These are phyloP conservation scores for Corymbia calophylla DNA, from an alignment of 441 rosid species.

Conservation along the genomic window DNA sequence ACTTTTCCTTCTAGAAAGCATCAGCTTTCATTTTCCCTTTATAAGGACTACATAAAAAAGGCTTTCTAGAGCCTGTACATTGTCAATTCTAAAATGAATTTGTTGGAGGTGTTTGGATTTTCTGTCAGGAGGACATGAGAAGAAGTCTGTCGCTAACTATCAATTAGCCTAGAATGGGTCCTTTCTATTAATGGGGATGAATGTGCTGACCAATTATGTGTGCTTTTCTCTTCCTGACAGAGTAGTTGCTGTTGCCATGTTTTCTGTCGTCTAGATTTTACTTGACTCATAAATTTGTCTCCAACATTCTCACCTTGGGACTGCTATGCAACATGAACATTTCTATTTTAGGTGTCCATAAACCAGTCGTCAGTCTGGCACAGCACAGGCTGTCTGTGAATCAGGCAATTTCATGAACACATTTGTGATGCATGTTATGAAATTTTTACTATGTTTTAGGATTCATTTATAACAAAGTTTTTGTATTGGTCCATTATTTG, in stretches of 20 bases:
- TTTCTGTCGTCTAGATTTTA: neutral
- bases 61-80: neutral
- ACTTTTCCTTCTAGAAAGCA: neutral
- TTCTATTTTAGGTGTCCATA: neutral
- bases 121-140: neutral
- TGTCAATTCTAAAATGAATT: neutral
- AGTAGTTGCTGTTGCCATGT: neutral
- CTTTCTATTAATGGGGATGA: neutral
- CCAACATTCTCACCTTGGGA: neutral
- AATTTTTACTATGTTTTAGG: neutral
- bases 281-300: neutral
- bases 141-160: neutral
- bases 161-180: neutral
- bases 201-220: neutral
- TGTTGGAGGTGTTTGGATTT: neutral
- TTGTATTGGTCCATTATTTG: conserved; percentile 7
- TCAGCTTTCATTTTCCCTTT: neutral
- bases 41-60: neutral
- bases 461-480: conserved; percentile 13
- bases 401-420: neutral
- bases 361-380: neutral
- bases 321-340: neutral
- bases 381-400: neutral
- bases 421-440: neutral
- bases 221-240: neutral